Evolutionary conservation across 169 alveolate genomes (phyloP), one percentile per base, ranked within the genome.

Genomic region (Eimeria maxima): DNA sequence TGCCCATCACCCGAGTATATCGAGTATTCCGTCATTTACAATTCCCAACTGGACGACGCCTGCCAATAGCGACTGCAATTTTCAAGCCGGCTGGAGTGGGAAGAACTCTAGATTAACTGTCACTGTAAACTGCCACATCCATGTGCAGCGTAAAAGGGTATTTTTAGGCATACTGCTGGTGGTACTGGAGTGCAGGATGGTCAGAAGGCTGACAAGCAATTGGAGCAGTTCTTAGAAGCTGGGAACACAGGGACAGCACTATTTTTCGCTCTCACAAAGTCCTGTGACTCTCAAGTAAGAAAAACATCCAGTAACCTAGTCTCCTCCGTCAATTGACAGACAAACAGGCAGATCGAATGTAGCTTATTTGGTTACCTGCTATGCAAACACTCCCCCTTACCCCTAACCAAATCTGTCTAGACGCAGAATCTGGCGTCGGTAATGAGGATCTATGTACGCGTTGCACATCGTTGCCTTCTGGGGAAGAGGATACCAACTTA

Each of bases 191-290:
- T 44, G 45, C 65, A 87, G 93, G 93, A 87, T 11, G 65, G 27
- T 4, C 93, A 63, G 14, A 87, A 57, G 65, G 93, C 74, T 20
- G 93, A 87, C 67, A 87, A 63, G 80, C 63, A 38, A 33, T 33
- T 87, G 50, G 65, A 57, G 57, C 78, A 63, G 38, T 87, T 87
- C 71, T 29, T 87, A 44, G 93, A 87, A 3, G 93, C 65, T 20
- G 93, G 81, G 27, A 87, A 22, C 33, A 44, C 71, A 38, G 93
- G 93, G 44, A 87, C 93, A 63, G 93, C 93, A 42, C 8, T 87
- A 29, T 87, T 87, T 18, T 87, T 87, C n/a, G 53, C 81, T 47
- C 14, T 33, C 44, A 57, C 44, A 10, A 63, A 33, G 50, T 38
- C 57, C 16, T 80, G 42, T 42, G 60, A n/a, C 73, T 38, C 57